Evolutionary conservation across 352 stramenopile species (phyloP).

Genomic region (Phytophthora foliorum): DNA sequence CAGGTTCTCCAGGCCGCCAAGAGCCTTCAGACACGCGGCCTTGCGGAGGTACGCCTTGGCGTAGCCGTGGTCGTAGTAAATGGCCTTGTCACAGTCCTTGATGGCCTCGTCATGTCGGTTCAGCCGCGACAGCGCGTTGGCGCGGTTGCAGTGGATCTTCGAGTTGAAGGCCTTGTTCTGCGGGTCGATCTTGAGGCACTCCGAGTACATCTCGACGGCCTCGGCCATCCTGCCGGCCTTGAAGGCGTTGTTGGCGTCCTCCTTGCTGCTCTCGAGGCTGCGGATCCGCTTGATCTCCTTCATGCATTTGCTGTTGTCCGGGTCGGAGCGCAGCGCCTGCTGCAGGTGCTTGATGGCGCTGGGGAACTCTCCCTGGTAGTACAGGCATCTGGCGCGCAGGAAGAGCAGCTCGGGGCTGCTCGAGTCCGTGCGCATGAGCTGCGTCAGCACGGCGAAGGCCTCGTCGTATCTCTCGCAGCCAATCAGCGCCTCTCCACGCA

Average conservation of each 20-base stretch:
- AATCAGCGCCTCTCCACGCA: slow-evolving; percentile 79
- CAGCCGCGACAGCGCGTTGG: slow-evolving; percentile 87
- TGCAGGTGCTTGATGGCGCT: slow-evolving; percentile 95
- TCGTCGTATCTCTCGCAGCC: slow-evolving; percentile 86
- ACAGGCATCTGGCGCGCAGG: slow-evolving; percentile 89
- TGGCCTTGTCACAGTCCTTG: slow-evolving; percentile 90
- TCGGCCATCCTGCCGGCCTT: slow-evolving; percentile 82
- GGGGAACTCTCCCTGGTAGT: slow-evolving; percentile 94
- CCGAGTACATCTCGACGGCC: slow-evolving; percentile 91
- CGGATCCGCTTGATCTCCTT: slow-evolving; percentile 92
- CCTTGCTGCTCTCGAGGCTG: slow-evolving; percentile 87
- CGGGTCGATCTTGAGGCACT: slow-evolving; percentile 89
- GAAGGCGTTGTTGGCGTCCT: slow-evolving; percentile 92
- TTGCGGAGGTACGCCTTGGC: slow-evolving; percentile 91
- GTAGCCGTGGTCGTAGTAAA: slow-evolving; percentile 94
- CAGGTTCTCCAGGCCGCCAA: slow-evolving; percentile 90
- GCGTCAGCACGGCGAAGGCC: slow-evolving; percentile 81
- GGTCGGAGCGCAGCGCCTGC: slow-evolving; percentile 90
- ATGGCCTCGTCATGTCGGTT: slow-evolving; percentile 89
- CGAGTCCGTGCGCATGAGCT: slow-evolving; percentile 88
- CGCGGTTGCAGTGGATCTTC: slow-evolving; percentile 95
- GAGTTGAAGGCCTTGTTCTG: slow-evolving; percentile 94
- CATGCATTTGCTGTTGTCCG: slow-evolving; percentile 91
- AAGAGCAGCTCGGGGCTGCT: slow-evolving; percentile 89
- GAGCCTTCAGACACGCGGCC: slow-evolving; percentile 76